Evolutionary conservation across 495 filamentous ascomycete species (phyloP), one percentile per base, ranked within the genome.

Genomic region (Lepidopterella palustris): DNA sequence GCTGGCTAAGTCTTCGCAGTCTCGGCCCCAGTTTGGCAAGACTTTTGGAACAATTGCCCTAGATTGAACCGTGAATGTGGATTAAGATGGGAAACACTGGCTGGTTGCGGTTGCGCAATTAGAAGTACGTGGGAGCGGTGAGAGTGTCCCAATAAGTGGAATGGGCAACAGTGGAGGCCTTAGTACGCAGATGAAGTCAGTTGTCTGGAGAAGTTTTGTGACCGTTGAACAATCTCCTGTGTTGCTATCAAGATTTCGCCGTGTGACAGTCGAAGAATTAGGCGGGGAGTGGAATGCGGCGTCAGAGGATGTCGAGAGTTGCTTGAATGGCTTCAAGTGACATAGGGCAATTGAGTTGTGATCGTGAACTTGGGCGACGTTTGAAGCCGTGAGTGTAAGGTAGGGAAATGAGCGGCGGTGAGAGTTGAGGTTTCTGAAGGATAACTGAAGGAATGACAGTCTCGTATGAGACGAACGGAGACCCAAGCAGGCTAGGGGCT

Each of bases 291-390:
- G 3, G 35, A 10, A 11, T 15, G 18, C 35, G 32, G 50, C 59
- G 59, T 40, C 63, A 59, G 51, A 59, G 59, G 32, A 66, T 54
- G 47, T 59, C 52, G 31, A 59, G 59, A 32, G 62, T 32, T 23
- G 47, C 20, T 18, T 49, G 58, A 27, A 48, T 52, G 28, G 10
- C 2, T 42, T 42, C 13, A 13, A 42, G 35, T 11, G 35, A 42
- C 3, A 18, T 42, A 42, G 35, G 35, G 18, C 13, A 42, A 10
- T 3, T 3, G 35, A n/a, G n/a, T n/a, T n/a, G n/a, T n/a, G n/a
- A n/a, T n/a, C n/a, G n/a, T n/a, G n/a, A n/a, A n/a, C 18, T 4
- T 42, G 13, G 35, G 35, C 35, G 35, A 10, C 9, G 35, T 42
- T 42, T 42, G 35, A 11, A 15, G 10, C 18, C 35, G 35, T 42